A percentile compares a stretch with the other conserved stretches of the same genome.
phyloP scores from a whole-genome alignment of 495 filamentous ascomycete genomes.

The Xylaria palmicola region DNA sequence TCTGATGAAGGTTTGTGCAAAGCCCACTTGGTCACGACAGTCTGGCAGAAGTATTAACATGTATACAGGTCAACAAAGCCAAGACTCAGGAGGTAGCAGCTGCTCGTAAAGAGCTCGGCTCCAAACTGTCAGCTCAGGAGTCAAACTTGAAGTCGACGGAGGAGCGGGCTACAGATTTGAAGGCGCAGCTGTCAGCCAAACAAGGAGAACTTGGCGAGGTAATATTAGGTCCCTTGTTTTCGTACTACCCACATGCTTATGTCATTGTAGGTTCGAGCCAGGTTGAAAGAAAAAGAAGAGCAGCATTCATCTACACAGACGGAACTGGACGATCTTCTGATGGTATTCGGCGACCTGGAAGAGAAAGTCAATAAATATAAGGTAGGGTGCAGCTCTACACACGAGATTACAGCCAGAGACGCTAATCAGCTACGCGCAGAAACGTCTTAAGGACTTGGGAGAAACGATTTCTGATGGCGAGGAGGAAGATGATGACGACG shows the following conservation, averaged over 20 bases:
- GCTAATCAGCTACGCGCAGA: slow-evolving; percentile 43
- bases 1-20: slow-evolving; percentile 53
- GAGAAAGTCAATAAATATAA: slow-evolving; percentile 79
- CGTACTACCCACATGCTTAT: slow-evolving; percentile 7
- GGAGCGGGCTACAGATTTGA: slow-evolving; percentile 20
- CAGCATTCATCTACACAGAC: slow-evolving; percentile 61
- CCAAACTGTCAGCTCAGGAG: slow-evolving; percentile 47
- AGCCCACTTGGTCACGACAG: not conserved
- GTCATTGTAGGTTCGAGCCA: slow-evolving; percentile 31
- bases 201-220: slow-evolving; percentile 29
- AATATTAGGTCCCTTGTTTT: slow-evolving; percentile 17
- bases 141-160: slow-evolving; percentile 28
- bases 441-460: slow-evolving; percentile 71
- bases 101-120: slow-evolving; percentile 53
- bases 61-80: slow-evolving; percentile 47
- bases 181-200: slow-evolving; percentile 26
- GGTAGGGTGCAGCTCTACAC: slow-evolving; percentile 42
- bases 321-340: slow-evolving; percentile 80
- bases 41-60: slow-evolving; percentile 6
- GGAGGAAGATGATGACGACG: slow-evolving; percentile 67
- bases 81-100: slow-evolving; percentile 58
- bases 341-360: slow-evolving; percentile 88
- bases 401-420: not conserved
- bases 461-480: slow-evolving; percentile 76
- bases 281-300: slow-evolving; percentile 58